A percentile compares a stretch with the other conserved stretches of the same genome.
phyloP scores from a whole-genome alignment of 192 early-diverging fungal genomes.

The Chytriomyces sp. region DNA sequence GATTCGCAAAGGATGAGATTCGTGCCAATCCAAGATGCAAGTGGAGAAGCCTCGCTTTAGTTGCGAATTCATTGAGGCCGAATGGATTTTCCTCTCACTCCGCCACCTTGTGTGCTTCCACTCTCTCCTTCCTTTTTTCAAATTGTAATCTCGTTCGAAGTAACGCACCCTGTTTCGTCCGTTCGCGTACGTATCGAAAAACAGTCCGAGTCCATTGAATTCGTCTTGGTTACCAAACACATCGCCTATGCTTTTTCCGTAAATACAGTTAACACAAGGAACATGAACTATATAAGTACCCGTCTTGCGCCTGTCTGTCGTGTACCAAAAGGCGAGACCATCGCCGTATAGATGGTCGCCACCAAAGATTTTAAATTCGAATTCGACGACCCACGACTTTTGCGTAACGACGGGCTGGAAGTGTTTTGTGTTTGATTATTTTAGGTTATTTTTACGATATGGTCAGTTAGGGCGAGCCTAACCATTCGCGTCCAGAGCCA shows the following conservation, averaged over 20 bases:
- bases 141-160: background rate
- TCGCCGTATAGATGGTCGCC: slow-evolving; percentile 84
- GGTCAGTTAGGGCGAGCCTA: background rate
- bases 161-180: slow-evolving; percentile 55
- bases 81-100: slow-evolving; percentile 31
- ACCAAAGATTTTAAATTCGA: slow-evolving; percentile 89
- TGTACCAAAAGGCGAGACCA: slow-evolving; percentile 95
- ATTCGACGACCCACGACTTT: slow-evolving; percentile 80
- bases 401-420: slow-evolving; percentile 48
- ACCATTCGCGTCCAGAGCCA: slow-evolving; percentile 73
- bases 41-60: no score
- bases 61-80: background rate
- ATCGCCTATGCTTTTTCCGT: slow-evolving; percentile 55
- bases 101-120: no score
- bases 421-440: background rate
- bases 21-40: no score
- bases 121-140: no score
- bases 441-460: background rate
- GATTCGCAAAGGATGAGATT: background rate
- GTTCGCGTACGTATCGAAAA: slow-evolving; percentile 97
- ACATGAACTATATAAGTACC: slow-evolving; percentile 29
- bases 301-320: slow-evolving; percentile 60
- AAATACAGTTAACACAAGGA: background rate
- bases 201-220: slow-evolving; percentile 91
- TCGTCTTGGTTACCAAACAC: slow-evolving; percentile 88